A percentile compares a stretch with the other conserved stretches of the same genome.
phyloP scores from a whole-genome alignment of 768 basidiomycete species.

The Tremella mesenterica region DNA sequence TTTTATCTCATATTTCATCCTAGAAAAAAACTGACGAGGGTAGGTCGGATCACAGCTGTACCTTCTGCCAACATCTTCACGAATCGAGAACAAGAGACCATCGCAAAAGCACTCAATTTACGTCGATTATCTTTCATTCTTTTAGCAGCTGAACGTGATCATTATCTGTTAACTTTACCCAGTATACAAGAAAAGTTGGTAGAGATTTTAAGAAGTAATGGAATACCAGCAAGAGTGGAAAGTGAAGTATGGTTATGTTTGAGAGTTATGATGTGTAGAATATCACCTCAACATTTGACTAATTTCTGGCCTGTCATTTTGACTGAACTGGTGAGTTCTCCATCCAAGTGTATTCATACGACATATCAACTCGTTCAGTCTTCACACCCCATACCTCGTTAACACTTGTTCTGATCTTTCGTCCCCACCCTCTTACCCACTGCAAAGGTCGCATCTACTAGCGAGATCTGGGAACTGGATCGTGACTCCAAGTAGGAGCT shows the following conservation, averaged over 20 bases:
- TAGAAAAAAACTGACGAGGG: too few species aligned
- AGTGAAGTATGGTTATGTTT: constrained; percentile 93
- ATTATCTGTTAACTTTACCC: constrained; percentile 79
- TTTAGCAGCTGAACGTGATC: constrained; percentile 81
- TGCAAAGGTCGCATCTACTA: too few species aligned
- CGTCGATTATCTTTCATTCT: constrained; percentile 78
- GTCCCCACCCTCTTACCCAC: too few species aligned
- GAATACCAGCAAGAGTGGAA: constrained; percentile 72
- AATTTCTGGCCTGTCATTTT: constrained; percentile 96
- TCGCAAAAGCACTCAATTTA: constrained; percentile 72
- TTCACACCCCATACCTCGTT: too few species aligned
- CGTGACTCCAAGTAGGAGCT: too few species aligned
- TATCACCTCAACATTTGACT: constrained; percentile 80
- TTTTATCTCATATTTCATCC: neutral
- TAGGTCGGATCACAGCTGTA: constrained; percentile 57
- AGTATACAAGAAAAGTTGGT: constrained; percentile 95
- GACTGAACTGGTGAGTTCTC: constrained; percentile 66
- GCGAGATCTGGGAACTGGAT: too few species aligned
- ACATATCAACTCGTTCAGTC: neutral
- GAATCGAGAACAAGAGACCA: constrained; percentile 87
- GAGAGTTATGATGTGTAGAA: constrained; percentile 77
- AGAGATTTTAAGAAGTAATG: constrained; percentile 70
- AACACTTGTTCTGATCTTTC: too few species aligned
- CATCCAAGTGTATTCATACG: neutral
- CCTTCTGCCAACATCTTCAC: constrained; percentile 95